Evolutionary conservation across 1,284 basidiomycete genomes (phyloP), one percentile per base, ranked within the genome.

Genomic region (Tilletia caries): DNA sequence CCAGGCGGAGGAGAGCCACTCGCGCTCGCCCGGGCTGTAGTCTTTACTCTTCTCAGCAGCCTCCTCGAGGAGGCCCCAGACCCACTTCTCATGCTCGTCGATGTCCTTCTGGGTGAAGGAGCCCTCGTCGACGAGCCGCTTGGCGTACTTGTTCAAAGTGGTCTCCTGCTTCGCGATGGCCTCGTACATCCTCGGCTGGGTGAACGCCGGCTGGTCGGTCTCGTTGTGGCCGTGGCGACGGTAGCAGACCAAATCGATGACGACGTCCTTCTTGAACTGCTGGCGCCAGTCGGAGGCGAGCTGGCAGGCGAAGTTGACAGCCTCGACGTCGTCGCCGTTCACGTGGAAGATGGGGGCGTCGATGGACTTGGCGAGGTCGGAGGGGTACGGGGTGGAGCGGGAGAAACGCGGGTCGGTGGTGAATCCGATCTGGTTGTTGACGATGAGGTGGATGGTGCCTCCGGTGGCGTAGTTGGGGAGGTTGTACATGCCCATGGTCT

Each of bases 401-500:
- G 95, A 86, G 86, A 98, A 98, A 73, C 95, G 91, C 65, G 96
- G 96, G 84, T 98, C 95, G 69, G 96, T 99, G 71, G 96, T 99
- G 87, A 99, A 99, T 76, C 96, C 96, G 74, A 98, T 97, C 85
- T 99, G 96, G 87, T 99, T 99, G 88, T 99, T 99, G 80, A 99
- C 94, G 80, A 99, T 95, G 75, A 98, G 87, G 84, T 98, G 96
- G 79, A 98, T 92, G 62, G 96, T 98, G 73, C 96, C 96, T 73
- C 96, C 96, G 23, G 95, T 97, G 65, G 95, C 94, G 85, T 97
- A 99, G 86, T 89, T 90, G 62, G 93, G 93, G 64, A 99, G 88
- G 83, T 92, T 93, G 86, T 95, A 92, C 88, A 98, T 92, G 82
- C 96, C 96, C 92, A 97, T 97, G 50, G 95, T 98, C 87, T 99